phyloP scores from a whole-genome alignment of 2,329 filamentous ascomycete species.

The Balansia obtecta region DNA sequence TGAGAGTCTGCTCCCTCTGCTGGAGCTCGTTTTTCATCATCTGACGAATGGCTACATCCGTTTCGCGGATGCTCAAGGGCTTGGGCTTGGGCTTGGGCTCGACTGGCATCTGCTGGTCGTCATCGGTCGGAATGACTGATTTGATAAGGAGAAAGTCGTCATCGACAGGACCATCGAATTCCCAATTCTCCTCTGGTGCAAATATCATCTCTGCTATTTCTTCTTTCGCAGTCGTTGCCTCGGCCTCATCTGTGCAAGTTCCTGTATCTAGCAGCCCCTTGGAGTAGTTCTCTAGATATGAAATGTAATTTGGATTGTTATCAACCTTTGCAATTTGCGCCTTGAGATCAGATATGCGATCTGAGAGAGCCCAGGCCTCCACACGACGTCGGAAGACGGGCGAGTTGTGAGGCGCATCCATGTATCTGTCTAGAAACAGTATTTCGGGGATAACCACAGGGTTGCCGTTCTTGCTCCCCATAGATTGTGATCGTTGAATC shows the following conservation, averaged over 20 bases:
- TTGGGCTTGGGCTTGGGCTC: conserved; percentile 9
- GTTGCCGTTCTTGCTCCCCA: conserved; percentile 63
- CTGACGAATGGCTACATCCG: conserved; percentile 24
- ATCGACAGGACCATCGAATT: conserved; percentile 26
- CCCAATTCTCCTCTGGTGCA: conserved; percentile 19
- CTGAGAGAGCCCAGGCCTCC: conserved; percentile 63
- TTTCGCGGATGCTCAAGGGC: conserved; percentile 11
- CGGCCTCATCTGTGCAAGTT: neutral
- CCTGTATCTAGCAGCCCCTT: conserved; percentile 12
- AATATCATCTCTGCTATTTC: neutral
- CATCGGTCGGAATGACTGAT: conserved; percentile 4
- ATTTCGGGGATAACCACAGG: conserved; percentile 68
- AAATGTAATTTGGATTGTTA: conserved; percentile 13
- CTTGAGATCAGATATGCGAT: conserved; percentile 45
- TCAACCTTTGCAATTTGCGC: conserved; percentile 19
- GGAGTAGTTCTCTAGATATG: conserved; percentile 17
- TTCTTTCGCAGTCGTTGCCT: neutral
- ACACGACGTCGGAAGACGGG: conserved; percentile 51
- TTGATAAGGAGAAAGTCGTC: conserved; percentile 22
- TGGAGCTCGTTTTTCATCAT: conserved; percentile 31
- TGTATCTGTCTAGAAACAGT: conserved; percentile 81
- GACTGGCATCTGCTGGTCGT: neutral
- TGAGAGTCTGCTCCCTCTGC: conserved; percentile 15
- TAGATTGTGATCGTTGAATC: conserved; percentile 70
- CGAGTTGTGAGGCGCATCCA: conserved; percentile 51